A percentile compares a stretch with the other conserved stretches of the same genome.
phyloP scores from a whole-genome alignment of 495 filamentous ascomycete species.

The Aspergillus nidulans region DNA sequence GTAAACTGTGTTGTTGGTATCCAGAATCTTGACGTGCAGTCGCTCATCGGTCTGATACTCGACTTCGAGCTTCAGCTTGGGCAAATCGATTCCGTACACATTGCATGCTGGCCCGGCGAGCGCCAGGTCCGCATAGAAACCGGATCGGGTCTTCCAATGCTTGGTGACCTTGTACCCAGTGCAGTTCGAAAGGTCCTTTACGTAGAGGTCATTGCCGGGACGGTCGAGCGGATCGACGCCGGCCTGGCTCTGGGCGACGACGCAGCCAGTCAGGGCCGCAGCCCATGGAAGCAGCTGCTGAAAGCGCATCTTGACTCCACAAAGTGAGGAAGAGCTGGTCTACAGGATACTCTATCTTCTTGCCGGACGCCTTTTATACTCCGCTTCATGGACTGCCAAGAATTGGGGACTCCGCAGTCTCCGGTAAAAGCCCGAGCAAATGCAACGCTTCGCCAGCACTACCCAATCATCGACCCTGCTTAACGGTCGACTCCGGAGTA shows the following conservation, averaged over 20 bases:
- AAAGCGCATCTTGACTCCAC: constrained; percentile 5
- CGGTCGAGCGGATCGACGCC: constrained; percentile 15
- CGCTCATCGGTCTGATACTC: constrained; percentile 72
- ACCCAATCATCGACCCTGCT: not conserved
- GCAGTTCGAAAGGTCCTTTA: constrained; percentile 40
- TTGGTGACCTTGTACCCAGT: constrained; percentile 73
- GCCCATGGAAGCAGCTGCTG: constrained; percentile 13
- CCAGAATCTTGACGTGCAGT: constrained; percentile 81
- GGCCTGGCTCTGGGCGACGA: constrained; percentile 18
- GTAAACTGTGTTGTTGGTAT: constrained; percentile 65
- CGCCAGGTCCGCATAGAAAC: constrained; percentile 53
- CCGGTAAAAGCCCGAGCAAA: not conserved
- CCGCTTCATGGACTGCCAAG: not conserved
- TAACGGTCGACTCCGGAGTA: no score
- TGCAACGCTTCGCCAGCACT: not conserved
- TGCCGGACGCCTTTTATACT: constrained; percentile 5
- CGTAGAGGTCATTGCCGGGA: constrained; percentile 20
- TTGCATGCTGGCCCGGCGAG: constrained; percentile 67
- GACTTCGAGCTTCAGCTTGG: constrained; percentile 61
- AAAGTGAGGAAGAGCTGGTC: not conserved
- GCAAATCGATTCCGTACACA: constrained; percentile 64
- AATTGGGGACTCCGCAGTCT: not conserved
- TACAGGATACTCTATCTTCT: not conserved
- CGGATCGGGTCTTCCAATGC: constrained; percentile 42
- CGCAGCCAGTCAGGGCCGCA: constrained; percentile 11